Base-by-base conservation (phyloP, 257 asterid species). In the Gardenia jasminoides region DNA sequence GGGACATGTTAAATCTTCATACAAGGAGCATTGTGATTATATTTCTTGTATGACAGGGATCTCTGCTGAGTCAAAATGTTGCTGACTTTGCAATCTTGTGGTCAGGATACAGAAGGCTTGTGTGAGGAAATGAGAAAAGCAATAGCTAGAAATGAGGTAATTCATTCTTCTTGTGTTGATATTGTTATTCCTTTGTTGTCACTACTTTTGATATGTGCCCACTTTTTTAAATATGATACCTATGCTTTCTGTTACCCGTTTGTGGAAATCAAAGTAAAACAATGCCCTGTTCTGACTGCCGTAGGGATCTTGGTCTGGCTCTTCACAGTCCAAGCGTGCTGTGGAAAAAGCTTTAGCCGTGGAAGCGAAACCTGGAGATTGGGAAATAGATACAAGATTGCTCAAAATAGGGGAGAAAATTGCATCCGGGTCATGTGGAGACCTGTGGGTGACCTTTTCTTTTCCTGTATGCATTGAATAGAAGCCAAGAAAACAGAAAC, bases 341-440 rank as follows among this genome's bases (percentile, higher is more conserved):
- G 76, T 81, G 81, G 92, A 87, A 70, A 88, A 87, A 83, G 81
- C 81, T 67, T 68, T 87, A 75, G 70, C 87, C 28, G 78, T 80
- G 22, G 89, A 84, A 82, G 82, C 78, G 64, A 80, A 81, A 81
- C 74, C 77, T 48, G 92, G 82, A 81, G 91, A 86, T 76, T 91
- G 95, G 96, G 94, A 91, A 88, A 87, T 93, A 44, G 95, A 93
- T 81, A 84, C 91, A 90, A 89, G 92, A 83, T 84, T 84, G 76
- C 85, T 95, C 92, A 89, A 89, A 86, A 86, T 90, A 1, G 97
- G 96, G 83, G 96, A 92, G 80, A 91, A 84, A 89, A 88, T 93
- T 16, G 97, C 95, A 80, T 92, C 92, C 71, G 99, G 99, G 72
- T 93, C 98, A 84, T 91, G 93, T 80, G 96, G 94, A 79, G 92